phyloP scores from a whole-genome alignment of 805 yeast genomes.

The Suhomyces xylopsoci region DNA sequence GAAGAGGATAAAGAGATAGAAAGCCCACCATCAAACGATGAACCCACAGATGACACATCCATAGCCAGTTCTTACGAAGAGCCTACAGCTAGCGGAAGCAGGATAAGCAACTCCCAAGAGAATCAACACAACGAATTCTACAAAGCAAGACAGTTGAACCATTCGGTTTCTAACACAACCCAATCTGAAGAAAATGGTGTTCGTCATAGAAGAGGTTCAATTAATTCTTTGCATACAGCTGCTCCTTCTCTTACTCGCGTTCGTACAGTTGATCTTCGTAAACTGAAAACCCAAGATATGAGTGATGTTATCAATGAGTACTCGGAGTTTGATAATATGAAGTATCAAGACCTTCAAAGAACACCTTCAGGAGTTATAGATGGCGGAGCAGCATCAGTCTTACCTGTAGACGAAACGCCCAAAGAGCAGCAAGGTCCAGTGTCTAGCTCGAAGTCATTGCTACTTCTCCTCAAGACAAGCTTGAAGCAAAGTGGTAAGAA shows the following conservation, averaged over 20 bases:
- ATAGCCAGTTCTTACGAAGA: conserved; percentile 2
- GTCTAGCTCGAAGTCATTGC: not conserved
- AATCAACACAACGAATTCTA: conserved; percentile 23
- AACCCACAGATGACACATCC: not conserved
- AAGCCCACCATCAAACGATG: not conserved
- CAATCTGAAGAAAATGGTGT: conserved; percentile 6
- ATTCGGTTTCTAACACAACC: conserved; percentile 6
- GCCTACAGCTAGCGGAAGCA: not conserved
- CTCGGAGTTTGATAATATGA: conserved; percentile 44
- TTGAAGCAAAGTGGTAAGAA: conserved; percentile 34
- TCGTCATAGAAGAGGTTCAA: conserved; percentile 4
- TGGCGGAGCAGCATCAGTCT: conserved; percentile 9
- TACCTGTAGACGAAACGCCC: conserved; percentile 1
- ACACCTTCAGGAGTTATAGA: conserved; percentile 16
- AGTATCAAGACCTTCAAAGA: conserved; percentile 16
- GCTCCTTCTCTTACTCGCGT: conserved; percentile 15
- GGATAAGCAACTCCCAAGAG: conserved; percentile 1
- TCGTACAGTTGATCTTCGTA: conserved; percentile 23
- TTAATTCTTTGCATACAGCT: conserved; percentile 7
- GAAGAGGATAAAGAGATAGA: conserved; percentile 12
- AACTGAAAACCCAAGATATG: conserved; percentile 32
- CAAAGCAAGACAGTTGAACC: conserved; percentile 8
- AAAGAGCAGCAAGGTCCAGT: not conserved
- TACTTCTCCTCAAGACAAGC: not conserved
- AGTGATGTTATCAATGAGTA: conserved; percentile 41